These are phyloP conservation scores for Huiozyma naganishii DNA, from an alignment of 805 yeast species.

Conservation along the genomic window DNA sequence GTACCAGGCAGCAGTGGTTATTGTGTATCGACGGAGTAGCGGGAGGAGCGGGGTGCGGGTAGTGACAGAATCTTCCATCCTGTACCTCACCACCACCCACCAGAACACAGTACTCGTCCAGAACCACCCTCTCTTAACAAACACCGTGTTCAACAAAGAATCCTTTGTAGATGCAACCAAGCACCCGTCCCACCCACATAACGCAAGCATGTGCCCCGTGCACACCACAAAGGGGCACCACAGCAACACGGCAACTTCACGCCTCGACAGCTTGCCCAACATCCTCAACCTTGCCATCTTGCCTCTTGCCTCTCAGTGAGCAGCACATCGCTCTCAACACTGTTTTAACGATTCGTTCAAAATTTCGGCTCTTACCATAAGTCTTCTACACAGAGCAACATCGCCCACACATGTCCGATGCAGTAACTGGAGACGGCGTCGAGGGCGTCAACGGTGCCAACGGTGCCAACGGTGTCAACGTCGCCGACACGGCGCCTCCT, in stretches of 20 bases:
- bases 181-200: neutral
- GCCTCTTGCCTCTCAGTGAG: too few species aligned
- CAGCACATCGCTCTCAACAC: too few species aligned
- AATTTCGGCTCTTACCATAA: too few species aligned
- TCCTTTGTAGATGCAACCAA: constrained; percentile 35
- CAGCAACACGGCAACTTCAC: constrained; percentile 1
- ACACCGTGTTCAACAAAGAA: constrained; percentile 57
- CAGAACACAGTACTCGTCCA: constrained; percentile 56
- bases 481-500: neutral
- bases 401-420: too few species aligned
- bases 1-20: constrained; percentile 72
- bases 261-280: too few species aligned
- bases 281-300: neutral
- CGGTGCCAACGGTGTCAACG: too few species aligned
- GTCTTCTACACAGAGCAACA: too few species aligned
- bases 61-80: neutral
- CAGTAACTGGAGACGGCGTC: too few species aligned
- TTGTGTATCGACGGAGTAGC: constrained; percentile 29
- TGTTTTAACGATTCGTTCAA: too few species aligned
- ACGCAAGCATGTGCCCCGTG: constrained; percentile 36
- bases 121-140: constrained; percentile 87
- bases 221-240: constrained; percentile 36
- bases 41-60: neutral
- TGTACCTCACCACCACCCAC: constrained; percentile 14
- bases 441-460: too few species aligned